phyloP scores from a whole-genome alignment of 176 grass and related monocot genomes.

The Echinochloa phyllopogon region DNA sequence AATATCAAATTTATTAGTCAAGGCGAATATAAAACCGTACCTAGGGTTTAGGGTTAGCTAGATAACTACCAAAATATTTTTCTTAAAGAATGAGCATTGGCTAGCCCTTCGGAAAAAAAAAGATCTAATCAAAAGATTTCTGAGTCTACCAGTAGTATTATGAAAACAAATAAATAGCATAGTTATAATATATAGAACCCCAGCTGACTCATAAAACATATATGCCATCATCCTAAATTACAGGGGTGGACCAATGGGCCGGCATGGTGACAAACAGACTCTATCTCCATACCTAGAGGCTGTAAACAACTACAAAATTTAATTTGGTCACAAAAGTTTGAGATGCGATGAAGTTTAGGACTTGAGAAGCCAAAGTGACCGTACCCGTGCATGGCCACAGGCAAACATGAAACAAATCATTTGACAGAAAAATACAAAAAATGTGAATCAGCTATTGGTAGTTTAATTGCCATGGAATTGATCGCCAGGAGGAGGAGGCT shows the following conservation, averaged over 20 bases:
- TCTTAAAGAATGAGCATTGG: too few relatives aligned
- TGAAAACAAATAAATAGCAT: too few relatives aligned
- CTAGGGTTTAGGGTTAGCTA: too few relatives aligned
- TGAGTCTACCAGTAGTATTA: too few relatives aligned
- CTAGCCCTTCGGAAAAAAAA: too few relatives aligned
- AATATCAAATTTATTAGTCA: too few relatives aligned
- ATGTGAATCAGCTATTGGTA: too few relatives aligned
- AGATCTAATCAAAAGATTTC: too few relatives aligned
- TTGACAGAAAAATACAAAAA: not conserved
- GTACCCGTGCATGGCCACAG: not conserved
- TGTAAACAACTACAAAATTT: not conserved
- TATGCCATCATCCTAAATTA: not conserved
- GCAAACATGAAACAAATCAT: not conserved
- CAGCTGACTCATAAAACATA: too few relatives aligned
- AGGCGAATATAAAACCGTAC: too few relatives aligned
- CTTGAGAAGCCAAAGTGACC: not conserved
- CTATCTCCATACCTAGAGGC: not conserved
- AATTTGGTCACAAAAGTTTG: not conserved
- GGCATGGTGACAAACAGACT: not conserved
- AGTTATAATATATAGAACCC: too few relatives aligned
- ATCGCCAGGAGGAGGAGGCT: conserved; percentile 13
- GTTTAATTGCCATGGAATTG: conserved; percentile 12
- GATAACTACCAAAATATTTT: too few relatives aligned
- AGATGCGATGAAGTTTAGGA: not conserved
- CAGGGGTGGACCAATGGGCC: not conserved